A percentile compares a stretch with the other conserved stretches of the same genome.
Conservation (phyloP, 768 basidiomycete species). For the Lactarius evosmus region DNA sequence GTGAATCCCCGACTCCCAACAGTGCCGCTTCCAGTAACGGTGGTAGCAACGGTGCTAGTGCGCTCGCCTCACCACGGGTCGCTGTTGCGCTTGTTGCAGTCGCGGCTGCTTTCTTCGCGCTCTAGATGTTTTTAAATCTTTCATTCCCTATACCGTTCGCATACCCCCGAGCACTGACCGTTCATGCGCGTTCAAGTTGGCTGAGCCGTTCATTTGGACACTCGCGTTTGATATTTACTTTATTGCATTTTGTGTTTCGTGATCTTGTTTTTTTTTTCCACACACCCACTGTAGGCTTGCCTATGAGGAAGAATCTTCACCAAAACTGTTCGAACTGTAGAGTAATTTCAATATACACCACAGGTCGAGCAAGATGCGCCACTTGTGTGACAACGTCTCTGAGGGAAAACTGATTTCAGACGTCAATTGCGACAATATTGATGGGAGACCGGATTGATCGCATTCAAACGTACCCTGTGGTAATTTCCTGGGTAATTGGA, state of each 20-base stretch:
- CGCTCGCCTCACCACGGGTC: conserved; percentile 47
- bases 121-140: conserved; percentile 36
- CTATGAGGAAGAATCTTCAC: conserved; percentile 21
- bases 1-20: conserved; percentile 26
- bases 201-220: conserved; percentile 20
- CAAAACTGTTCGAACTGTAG: background rate
- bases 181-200: conserved; percentile 16
- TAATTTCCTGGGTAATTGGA: too few species aligned
- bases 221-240: conserved; percentile 8
- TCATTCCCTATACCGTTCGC: background rate
- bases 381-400: background rate
- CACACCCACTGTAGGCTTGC: conserved; percentile 11
- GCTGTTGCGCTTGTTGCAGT: conserved; percentile 50
- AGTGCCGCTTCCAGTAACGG: conserved; percentile 28
- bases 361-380: background rate
- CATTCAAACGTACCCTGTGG: background rate
- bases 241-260: conserved; percentile 21
- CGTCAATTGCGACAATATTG: background rate
- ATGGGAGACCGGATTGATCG: background rate
- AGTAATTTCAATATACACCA: background rate
- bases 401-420: background rate
- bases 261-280: conserved; percentile 16
- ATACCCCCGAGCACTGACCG: conserved; percentile 14
- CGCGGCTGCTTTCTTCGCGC: conserved; percentile 41
- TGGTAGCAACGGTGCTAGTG: conserved; percentile 43